These are phyloP conservation scores for Russula abietina DNA, from an alignment of 768 basidiomycete genomes.

Conservation along the genomic window DNA sequence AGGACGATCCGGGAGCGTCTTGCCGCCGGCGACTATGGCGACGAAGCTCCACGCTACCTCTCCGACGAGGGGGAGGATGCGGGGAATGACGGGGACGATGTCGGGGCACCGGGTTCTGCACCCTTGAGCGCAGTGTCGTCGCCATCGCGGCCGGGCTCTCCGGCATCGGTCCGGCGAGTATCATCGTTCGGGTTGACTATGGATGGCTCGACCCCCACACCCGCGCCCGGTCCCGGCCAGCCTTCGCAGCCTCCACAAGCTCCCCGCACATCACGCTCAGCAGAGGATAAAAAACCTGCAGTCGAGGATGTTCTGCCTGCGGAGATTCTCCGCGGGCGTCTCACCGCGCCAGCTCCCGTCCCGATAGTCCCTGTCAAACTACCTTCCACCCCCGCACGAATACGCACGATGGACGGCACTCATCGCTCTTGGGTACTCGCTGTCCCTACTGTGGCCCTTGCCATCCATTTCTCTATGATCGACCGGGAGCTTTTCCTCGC, in stretches of 20 bases:
- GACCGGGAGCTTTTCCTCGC: slow-evolving; percentile 82
- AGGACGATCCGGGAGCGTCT: slow-evolving; percentile 62
- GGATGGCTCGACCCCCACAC: slow-evolving; percentile 21
- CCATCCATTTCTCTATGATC: slow-evolving; percentile 79
- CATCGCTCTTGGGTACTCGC: slow-evolving; percentile 71
- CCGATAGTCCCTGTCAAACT: slow-evolving; percentile 29
- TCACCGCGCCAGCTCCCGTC: slow-evolving; percentile 33
- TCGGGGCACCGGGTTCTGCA: neutral
- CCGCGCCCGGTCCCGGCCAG: slow-evolving; percentile 8
- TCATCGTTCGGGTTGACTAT: slow-evolving; percentile 11
- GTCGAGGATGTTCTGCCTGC: slow-evolving; percentile 58
- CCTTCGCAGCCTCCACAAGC: neutral
- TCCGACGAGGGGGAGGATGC: slow-evolving; percentile 41
- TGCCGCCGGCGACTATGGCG: slow-evolving; percentile 55
- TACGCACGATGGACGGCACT: slow-evolving; percentile 27
- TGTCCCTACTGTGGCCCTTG: slow-evolving; percentile 54
- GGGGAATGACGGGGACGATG: slow-evolving; percentile 4
- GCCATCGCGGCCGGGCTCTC: slow-evolving; percentile 17
- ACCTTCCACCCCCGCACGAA: slow-evolving; percentile 28
- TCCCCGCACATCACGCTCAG: slow-evolving; percentile 20
- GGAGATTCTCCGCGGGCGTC: slow-evolving; percentile 59
- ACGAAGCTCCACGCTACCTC: slow-evolving; percentile 55
- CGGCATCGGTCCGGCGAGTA: slow-evolving; percentile 18
- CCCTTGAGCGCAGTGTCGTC: slow-evolving; percentile 15
- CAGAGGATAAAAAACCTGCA: slow-evolving; percentile 43